Evolutionary conservation across 306 rosid genomes (phyloP), one percentile per base, ranked within the genome.

Genomic region (Dryas drummondii): DNA sequence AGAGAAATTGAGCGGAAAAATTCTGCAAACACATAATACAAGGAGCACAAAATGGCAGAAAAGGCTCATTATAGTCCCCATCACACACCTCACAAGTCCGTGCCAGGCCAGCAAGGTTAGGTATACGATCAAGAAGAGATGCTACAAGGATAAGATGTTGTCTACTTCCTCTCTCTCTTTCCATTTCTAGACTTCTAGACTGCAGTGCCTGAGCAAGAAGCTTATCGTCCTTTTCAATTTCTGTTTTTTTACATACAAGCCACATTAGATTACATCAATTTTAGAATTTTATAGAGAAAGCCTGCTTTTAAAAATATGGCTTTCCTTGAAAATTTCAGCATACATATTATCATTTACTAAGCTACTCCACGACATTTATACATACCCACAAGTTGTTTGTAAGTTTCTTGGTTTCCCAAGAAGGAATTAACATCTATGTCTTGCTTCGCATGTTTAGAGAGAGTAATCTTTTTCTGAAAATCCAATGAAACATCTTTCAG

Each of bases 71-170:
- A 12, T 11, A 51, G 26, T 13, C 41, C 53, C 42, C 15, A 44
- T 9, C 56, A 78, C 85, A 71, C 60, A 94, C 98, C 93, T 90
- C 98, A 69, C 98, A 94, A 52, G 98, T 90, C 66, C 98, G 91
- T 54, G 97, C 94, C 86, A 94, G 82, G 51, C 98, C 98, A 15
- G 98, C 97, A 74, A 94, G 93, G 78, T 94, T 94, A 74, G 98
- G 98, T 82, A 94, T 87, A 57, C 98, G 98, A 83, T 94, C 97
- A 78, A 94, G 86, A 80, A 94, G 86, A 70, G 96, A 94, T 68
- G 97, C 97, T 75, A 94, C 91, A 57, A 94, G 86, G 79, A 91
- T 84, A 75, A 87, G 71, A 58, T 78, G 72, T 73, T 94, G 97
- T 59, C 88, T 82, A 78, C 92, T 86, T 47, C 89, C 84, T 75